Evolutionary conservation across 2,329 filamentous ascomycete genomes (phyloP).

Genomic region (Rasamsonia emersonii): DNA sequence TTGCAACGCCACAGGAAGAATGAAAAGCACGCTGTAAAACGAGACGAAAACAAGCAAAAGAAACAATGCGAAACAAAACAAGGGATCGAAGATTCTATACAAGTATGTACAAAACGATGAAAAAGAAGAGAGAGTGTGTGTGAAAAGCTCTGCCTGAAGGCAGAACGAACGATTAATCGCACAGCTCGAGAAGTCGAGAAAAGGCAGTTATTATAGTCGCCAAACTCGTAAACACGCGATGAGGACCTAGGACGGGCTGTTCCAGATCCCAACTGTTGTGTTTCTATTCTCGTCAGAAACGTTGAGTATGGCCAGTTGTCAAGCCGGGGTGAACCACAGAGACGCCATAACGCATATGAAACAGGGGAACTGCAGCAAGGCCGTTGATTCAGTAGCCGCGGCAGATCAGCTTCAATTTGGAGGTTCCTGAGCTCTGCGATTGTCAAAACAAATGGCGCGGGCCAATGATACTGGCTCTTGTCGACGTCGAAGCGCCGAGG

Average conservation of each 20-base stretch:
- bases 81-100: background rate
- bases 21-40: background rate
- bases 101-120: background rate
- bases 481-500: too few species aligned
- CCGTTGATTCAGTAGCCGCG: conserved; percentile 2
- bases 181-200: background rate
- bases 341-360: conserved; percentile 1
- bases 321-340: background rate
- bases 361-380: background rate
- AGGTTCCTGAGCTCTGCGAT: background rate
- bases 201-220: background rate
- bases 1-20: background rate
- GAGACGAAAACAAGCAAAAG: background rate
- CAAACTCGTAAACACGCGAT: too few species aligned
- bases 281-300: background rate
- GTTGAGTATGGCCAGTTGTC: background rate
- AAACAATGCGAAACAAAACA: background rate
- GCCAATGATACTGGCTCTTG: too few species aligned
- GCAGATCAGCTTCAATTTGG: conserved; percentile 1
- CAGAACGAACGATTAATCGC: background rate
- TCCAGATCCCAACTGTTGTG: too few species aligned
- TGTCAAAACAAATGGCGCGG: too few species aligned
- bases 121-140: background rate
- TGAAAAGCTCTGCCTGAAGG: background rate
- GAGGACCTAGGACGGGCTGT: too few species aligned